Percentiles rank a stretch among this genome's conserved stretches.
Conservation (phyloP, 2,329 filamentous ascomycete genomes). For the Fusarium continuum region DNA sequence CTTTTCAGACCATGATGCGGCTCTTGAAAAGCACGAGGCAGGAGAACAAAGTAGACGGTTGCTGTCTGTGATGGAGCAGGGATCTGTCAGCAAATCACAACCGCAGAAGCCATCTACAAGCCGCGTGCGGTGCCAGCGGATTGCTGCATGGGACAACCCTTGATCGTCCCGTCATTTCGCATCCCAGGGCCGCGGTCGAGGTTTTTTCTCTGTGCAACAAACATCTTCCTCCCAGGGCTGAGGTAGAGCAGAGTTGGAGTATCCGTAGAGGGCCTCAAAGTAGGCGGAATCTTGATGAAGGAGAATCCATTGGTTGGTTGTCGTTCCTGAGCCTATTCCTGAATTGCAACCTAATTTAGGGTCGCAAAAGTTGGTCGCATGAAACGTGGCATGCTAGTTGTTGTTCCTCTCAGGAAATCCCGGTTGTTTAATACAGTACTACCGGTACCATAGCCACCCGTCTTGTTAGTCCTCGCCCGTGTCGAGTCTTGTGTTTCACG, state of each 20-base stretch:
- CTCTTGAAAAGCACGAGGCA: conserved; percentile 13
- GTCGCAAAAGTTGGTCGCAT: conserved; percentile 33
- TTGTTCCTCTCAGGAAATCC: not conserved
- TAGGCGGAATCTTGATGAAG: conserved; percentile 22
- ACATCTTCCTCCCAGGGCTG: conserved; percentile 14
- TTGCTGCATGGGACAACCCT: conserved; percentile 15
- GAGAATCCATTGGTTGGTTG: conserved; percentile 5
- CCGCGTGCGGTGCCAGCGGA: conserved; percentile 41
- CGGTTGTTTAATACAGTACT: conserved; percentile 6
- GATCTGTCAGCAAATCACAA: conserved; percentile 30
- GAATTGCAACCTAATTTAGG: conserved; percentile 2
- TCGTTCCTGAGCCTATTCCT: conserved; percentile 16
- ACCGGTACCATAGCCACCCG: conserved; percentile 8
- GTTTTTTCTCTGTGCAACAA: not conserved
- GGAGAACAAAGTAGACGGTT: not conserved
- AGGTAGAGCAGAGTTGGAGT: too few relatives aligned
- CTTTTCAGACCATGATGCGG: conserved; percentile 4
- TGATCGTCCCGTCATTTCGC: conserved; percentile 14
- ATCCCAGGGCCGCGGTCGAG: conserved; percentile 24
- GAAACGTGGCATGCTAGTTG: conserved; percentile 31
- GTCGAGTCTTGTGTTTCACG: conserved; percentile 32
- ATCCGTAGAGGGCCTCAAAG: conserved; percentile 34
- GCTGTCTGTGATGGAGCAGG: conserved; percentile 29
- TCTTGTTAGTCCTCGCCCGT: conserved; percentile 33
- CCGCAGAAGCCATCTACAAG: conserved; percentile 25